Conservation (phyloP, 352 stramenopile genomes). For the Globisporangium acanthophoron region DNA sequence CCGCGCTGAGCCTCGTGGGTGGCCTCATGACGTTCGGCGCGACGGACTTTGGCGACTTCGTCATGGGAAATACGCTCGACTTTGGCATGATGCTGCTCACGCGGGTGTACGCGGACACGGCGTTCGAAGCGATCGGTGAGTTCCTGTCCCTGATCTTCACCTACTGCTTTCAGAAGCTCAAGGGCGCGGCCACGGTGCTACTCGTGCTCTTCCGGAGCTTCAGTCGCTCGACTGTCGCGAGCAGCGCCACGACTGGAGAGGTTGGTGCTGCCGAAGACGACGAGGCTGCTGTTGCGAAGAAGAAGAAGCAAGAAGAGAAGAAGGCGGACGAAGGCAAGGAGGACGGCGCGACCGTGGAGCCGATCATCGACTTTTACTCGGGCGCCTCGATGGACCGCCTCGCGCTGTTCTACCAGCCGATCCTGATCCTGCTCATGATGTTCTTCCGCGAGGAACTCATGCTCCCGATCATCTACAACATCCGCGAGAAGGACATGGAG, state of each 20-base stretch:
- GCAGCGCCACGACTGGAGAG: not conserved
- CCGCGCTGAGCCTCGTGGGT: slow-evolving; percentile 86
- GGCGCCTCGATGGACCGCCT: slow-evolving; percentile 91
- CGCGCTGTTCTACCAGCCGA: slow-evolving; percentile 91
- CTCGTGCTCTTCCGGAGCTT: slow-evolving; percentile 49
- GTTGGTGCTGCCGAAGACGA: slow-evolving; percentile 1
- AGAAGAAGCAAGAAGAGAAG: slow-evolving; percentile 37
- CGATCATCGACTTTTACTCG: slow-evolving; percentile 93
- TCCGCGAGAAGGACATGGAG: slow-evolving; percentile 97
- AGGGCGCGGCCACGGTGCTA: slow-evolving; percentile 21
- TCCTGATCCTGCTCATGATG: slow-evolving; percentile 95
- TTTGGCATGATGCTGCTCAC: slow-evolving; percentile 95
- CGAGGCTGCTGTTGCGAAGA: slow-evolving; percentile 4
- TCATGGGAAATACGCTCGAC: slow-evolving; percentile 92
- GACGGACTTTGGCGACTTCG: slow-evolving; percentile 96
- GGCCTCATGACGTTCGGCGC: slow-evolving; percentile 94
- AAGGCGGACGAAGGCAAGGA: slow-evolving; percentile 46
- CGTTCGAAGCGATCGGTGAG: slow-evolving; percentile 71
- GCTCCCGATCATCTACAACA: slow-evolving; percentile 94
- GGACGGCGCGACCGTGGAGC: slow-evolving; percentile 91
- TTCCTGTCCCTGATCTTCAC: slow-evolving; percentile 37
- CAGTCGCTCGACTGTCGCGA: slow-evolving; percentile 33
- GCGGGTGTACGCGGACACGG: slow-evolving; percentile 88
- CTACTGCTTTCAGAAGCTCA: slow-evolving; percentile 35
- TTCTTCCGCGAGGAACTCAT: slow-evolving; percentile 91